Base-by-base conservation (phyloP, 1,284 basidiomycete genomes). In the Puccinia polysora region DNA sequence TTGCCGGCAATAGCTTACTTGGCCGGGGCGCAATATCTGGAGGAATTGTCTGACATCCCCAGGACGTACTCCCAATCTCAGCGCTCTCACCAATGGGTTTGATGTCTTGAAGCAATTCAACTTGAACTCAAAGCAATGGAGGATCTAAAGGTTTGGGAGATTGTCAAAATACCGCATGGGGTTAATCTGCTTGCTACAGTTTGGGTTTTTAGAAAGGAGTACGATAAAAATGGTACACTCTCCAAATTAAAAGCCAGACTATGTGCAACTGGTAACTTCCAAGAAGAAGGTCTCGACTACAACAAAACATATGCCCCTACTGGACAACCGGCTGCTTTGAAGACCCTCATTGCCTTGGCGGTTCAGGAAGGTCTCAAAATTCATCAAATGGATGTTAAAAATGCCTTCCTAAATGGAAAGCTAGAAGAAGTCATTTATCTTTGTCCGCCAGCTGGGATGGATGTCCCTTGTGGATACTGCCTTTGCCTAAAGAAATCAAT, bases 301-400 rank as follows among this genome's bases (percentile, higher is more conserved):
- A 18, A 25, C 12, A 18, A 67, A 18, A 67, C 50, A 12, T 67
- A 34, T 23, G 28, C 52, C 4, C 64, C 64, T 18, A 67, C 64
- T 1, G 64, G 52, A 2, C 20, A 15, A 3, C 15, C 40, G 28
- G 8, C 49, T 2, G n/a, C 52, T 25, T 20, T 67, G 2, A 20
- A 25, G 0, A 6, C 50, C 4, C 10, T 56, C 28, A 15, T 67
- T 2, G 7, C 32, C n/a, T 2, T 36, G 4, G 49, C 28, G 1
- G 32, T 50, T 5, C 20, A 20, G 40, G n/a, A 56, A 34, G 36
- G n/a, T 45, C 23, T 36, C 3, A 52, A 67, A 2, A 67, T 67
- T 30, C 64, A 67, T n/a, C 49, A 67, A 56, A 67, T 67, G 52
- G 64, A 67, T 25, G 20, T 45, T 15, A 43, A 40, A 14, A 67